Conservation (phyloP, 257 asterid genomes). For the Gentiana straminea region DNA sequence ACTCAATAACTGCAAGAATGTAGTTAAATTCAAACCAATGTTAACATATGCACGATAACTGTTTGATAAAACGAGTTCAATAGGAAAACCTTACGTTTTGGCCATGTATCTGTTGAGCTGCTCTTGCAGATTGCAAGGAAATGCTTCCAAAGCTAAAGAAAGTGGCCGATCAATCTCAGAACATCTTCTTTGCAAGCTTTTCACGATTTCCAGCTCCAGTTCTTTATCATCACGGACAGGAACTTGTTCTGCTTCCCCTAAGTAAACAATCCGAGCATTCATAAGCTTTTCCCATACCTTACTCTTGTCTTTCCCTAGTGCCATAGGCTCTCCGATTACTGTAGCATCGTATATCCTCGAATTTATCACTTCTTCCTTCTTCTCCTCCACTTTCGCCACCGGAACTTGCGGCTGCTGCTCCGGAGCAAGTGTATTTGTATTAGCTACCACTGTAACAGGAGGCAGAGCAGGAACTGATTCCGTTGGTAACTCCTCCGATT, state of each 20-base stretch:
- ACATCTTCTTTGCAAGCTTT: conserved; percentile 50
- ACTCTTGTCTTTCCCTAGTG: conserved; percentile 24
- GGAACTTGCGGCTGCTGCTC: conserved; percentile 8
- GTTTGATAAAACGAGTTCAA: not conserved
- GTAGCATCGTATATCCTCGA: conserved; percentile 79
- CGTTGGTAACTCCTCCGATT: conserved; percentile 48
- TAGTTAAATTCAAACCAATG: no score
- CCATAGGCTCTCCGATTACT: conserved; percentile 31
- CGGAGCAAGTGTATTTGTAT: conserved; percentile 6
- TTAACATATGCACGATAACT: not conserved
- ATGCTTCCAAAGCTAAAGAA: conserved; percentile 63
- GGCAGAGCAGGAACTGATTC: conserved; percentile 15
- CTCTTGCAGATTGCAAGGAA: conserved; percentile 57
- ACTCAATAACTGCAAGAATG: no score
- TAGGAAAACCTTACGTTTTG: conserved; percentile 29
- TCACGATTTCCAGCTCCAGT: conserved; percentile 69
- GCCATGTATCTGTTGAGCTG: conserved; percentile 53
- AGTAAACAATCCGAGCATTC: conserved; percentile 64
- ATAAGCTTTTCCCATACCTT: conserved; percentile 77
- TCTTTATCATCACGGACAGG: conserved; percentile 65
- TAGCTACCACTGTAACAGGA: conserved; percentile 13
- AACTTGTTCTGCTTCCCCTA: conserved; percentile 91
- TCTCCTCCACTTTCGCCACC: conserved; percentile 17
- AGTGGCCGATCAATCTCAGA: conserved; percentile 35
- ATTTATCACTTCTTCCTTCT: conserved; percentile 43